phyloP scores from a whole-genome alignment of 106 monocot species.

The Chionographis japonica region DNA sequence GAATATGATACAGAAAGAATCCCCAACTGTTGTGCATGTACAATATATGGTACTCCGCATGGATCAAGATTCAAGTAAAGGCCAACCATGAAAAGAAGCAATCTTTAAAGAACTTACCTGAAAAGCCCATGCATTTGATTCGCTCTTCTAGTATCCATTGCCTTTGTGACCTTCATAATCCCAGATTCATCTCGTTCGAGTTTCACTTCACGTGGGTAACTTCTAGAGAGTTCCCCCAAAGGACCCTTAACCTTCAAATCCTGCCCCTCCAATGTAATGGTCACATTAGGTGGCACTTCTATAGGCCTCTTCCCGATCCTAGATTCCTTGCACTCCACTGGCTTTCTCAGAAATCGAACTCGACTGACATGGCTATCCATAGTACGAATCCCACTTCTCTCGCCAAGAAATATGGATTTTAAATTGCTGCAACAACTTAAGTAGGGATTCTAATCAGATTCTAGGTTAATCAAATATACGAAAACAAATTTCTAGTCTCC shows the following conservation, averaged over 20 bases:
- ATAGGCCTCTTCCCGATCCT: slow-evolving; percentile 87
- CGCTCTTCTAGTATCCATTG: slow-evolving; percentile 75
- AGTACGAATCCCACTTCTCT: slow-evolving; percentile 31
- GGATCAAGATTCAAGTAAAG: no score
- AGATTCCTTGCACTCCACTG: slow-evolving; percentile 89
- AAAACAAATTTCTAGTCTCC: not conserved
- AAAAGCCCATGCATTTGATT: slow-evolving; percentile 97
- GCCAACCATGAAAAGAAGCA: not conserved
- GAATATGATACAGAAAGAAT: no score
- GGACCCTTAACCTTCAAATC: slow-evolving; percentile 91
- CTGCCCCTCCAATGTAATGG: slow-evolving; percentile 60
- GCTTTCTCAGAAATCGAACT: slow-evolving; percentile 33
- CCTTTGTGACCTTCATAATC: slow-evolving; percentile 62
- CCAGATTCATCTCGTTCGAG: slow-evolving; percentile 67
- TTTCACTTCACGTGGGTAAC: slow-evolving; percentile 73
- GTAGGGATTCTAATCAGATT: not conserved
- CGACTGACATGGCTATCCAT: slow-evolving; percentile 19
- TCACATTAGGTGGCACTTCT: slow-evolving; percentile 77
- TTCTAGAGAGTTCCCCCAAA: slow-evolving; percentile 67
- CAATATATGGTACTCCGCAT: no score
- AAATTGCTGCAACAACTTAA: slow-evolving; percentile 49
- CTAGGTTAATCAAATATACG: not conserved
- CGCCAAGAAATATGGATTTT: slow-evolving; percentile 62
- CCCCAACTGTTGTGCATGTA: no score
- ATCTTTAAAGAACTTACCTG: slow-evolving; percentile 38